Conservation (phyloP, 306 rosid species). For the Inga oerstediana region DNA sequence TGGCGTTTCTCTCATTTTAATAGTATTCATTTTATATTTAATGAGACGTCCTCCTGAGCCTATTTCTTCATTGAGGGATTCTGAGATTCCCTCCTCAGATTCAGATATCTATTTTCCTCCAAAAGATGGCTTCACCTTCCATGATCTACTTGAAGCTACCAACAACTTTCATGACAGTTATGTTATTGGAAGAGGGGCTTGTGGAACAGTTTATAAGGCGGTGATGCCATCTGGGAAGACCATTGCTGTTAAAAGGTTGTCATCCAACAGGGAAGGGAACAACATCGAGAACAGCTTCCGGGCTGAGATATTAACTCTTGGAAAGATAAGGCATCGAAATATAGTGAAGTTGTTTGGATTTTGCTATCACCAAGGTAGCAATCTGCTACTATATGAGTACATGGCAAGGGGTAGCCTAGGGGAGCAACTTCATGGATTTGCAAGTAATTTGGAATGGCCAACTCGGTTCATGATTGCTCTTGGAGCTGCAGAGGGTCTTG, state of each 20-base stretch:
- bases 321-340: slow-evolving; percentile 91
- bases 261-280: slow-evolving; percentile 87
- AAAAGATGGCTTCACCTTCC: slow-evolving; percentile 79
- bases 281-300: slow-evolving; percentile 80
- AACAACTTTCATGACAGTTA: slow-evolving; percentile 73
- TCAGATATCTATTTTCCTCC: slow-evolving; percentile 84
- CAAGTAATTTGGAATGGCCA: slow-evolving; percentile 75
- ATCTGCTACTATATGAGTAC: slow-evolving; percentile 89
- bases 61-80: slow-evolving; percentile 44
- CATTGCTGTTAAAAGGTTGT: slow-evolving; percentile 87
- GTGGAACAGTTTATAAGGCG: slow-evolving; percentile 94
- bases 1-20: slow-evolving; percentile 85
- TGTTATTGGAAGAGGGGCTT: slow-evolving; percentile 86
- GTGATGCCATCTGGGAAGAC: slow-evolving; percentile 70
- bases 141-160: slow-evolving; percentile 90
- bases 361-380: slow-evolving; percentile 87
- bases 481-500: slow-evolving; percentile 99
- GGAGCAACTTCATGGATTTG: slow-evolving; percentile 75
- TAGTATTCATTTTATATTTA: slow-evolving; percentile 61
- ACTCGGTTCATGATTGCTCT: slow-evolving; percentile 84
- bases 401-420: slow-evolving; percentile 98
- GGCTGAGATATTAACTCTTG: slow-evolving; percentile 89
- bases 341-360: slow-evolving; percentile 89
- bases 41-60: slow-evolving; percentile 67
- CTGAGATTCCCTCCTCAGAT: slow-evolving; percentile 61